Percentiles rank a stretch among this genome's conserved stretches.
phyloP scores from a whole-genome alignment of 2,329 filamentous ascomycete genomes.

The Ophiostoma tasmaniense region DNA sequence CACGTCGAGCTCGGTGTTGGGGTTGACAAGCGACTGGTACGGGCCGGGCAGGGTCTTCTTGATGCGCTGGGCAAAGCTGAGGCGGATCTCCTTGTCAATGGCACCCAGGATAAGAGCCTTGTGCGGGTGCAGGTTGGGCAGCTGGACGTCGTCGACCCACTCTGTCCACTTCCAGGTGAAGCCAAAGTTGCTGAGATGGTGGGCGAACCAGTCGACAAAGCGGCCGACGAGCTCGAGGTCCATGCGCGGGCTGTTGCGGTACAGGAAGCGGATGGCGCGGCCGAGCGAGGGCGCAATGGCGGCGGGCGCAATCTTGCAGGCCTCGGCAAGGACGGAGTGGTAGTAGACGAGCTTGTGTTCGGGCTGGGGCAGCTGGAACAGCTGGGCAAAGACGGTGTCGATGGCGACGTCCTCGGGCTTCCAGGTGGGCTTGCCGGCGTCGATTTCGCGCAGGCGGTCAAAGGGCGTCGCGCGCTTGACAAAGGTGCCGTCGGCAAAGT shows the following conservation, averaged over 20 bases:
- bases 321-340: slow-evolving; percentile 86
- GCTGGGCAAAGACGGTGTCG: slow-evolving; percentile 94
- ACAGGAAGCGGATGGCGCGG: slow-evolving; percentile 84
- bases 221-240: slow-evolving; percentile 80
- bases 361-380: slow-evolving; percentile 76
- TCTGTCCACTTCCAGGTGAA: slow-evolving; percentile 99
- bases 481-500: slow-evolving; percentile 83
- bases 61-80: slow-evolving; percentile 94
- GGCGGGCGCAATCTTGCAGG: slow-evolving; percentile 89
- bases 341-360: slow-evolving; percentile 97
- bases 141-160: slow-evolving; percentile 79
- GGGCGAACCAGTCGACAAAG: slow-evolving; percentile 95
- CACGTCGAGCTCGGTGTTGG: slow-evolving; percentile 89
- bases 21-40: slow-evolving; percentile 74
- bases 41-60: slow-evolving; percentile 82
- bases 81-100: slow-evolving; percentile 90
- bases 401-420: slow-evolving; percentile 96
- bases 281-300: slow-evolving; percentile 94
- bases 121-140: slow-evolving; percentile 70
- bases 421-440: slow-evolving; percentile 66
- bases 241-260: slow-evolving; percentile 70
- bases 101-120: slow-evolving; percentile 90
- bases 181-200: slow-evolving; percentile 97
- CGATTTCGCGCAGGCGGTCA: slow-evolving; percentile 70
- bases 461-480: slow-evolving; percentile 89